Evolutionary conservation across 345 rosid genomes (phyloP), one percentile per base, ranked within the genome.

Genomic region (Barbarea vulgaris): DNA sequence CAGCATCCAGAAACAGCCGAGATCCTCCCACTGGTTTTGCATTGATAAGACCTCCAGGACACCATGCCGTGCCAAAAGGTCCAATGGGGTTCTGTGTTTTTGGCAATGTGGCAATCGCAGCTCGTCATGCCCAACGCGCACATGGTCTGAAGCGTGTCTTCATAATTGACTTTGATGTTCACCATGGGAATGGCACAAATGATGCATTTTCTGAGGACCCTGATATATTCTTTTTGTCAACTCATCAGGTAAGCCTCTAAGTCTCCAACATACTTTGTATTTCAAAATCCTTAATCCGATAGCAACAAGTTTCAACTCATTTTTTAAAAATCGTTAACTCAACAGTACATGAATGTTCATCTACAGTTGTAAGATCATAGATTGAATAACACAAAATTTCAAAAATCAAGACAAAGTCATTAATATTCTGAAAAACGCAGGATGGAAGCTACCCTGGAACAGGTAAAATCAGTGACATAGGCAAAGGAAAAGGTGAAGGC

Each of bases 31-130:
- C 75, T 18, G 97, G 96, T 34, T 91, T 91, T 80, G 97, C 98
- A 46, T 77, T 91, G 84, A 88, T 94, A 81, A 90, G 96, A 77
- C 97, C 97, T 64, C 98, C 97, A 1, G 98, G 96, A 53, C 98
- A 91, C 77, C 97, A 91, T 51, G 98, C 97, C 9, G 81, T 89
- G 22, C 97, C 96, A 7, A 91, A 89, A 80, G 97, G 98, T 39
- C 97, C 98, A 5, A 88, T 94, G 98, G 97, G 96, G 25, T 94
- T 94, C 83, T 94, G 98, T 24, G 91, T 94, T 56, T 93, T 94
- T 56, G 96, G 97, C 17, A 94, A 94, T 64, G 88, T 91, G 58
- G 96, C 97, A 30, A 84, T 94, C 36, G 97, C 98, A 75, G 98
- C 97, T 80, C 96, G 95, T 59, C 84, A 94, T 81, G 96, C 91